Evolutionary conservation across 2,329 filamentous ascomycete species (phyloP).

Genomic region (Colletotrichum lindemuthianum): DNA sequence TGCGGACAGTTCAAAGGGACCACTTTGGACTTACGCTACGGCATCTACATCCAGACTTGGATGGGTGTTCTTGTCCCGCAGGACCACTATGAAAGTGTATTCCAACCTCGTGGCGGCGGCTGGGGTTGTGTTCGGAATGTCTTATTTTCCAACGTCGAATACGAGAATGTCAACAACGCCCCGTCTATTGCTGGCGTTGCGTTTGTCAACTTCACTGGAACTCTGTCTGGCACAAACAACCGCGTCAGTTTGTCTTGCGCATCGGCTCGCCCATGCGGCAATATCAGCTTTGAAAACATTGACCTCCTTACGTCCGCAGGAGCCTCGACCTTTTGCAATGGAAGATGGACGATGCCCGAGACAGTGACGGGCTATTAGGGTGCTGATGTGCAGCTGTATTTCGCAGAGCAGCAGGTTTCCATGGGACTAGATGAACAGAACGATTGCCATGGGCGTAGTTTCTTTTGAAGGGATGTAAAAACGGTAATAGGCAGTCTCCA

Average conservation of each 20-base stretch:
- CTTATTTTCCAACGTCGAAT: background rate
- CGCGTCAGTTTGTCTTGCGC: constrained; percentile 2
- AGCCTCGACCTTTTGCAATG: background rate
- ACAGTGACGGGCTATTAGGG: constrained; percentile 4
- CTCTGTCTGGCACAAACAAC: background rate
- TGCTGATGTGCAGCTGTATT: background rate
- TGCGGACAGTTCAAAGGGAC: background rate
- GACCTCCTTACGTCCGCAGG: background rate
- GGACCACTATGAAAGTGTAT: constrained; percentile 5
- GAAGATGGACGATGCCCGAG: background rate
- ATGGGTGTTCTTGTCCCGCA: constrained; percentile 8
- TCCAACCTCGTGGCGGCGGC: constrained; percentile 4
- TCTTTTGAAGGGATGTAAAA: too few relatives aligned
- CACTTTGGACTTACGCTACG: background rate
- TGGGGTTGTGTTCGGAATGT: constrained; percentile 2
- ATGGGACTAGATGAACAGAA: too few relatives aligned
- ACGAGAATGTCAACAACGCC: constrained; percentile 8
- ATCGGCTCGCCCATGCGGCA: background rate
- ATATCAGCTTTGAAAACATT: constrained; percentile 6
- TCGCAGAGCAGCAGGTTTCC: too few relatives aligned
- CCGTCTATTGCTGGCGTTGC: background rate
- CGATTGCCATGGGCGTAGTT: too few relatives aligned
- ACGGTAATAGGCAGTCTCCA: too few relatives aligned
- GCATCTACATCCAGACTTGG: constrained; percentile 6
- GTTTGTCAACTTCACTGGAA: constrained; percentile 2